Evolutionary conservation across 2,329 filamentous ascomycete genomes (phyloP).

Genomic region (Colletotrichum sp.): DNA sequence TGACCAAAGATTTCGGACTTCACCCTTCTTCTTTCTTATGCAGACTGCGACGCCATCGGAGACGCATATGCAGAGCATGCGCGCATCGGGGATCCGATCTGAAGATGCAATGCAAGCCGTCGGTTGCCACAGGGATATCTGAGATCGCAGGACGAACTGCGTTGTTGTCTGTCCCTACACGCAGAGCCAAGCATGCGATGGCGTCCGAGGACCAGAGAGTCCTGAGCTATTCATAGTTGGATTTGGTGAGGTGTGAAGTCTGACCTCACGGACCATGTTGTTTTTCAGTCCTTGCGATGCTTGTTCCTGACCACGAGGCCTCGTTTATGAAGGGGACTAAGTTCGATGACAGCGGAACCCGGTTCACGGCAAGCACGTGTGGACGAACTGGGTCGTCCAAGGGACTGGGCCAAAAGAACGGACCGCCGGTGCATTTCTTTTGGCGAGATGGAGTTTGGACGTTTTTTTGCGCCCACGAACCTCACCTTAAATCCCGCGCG

Average conservation of each 20-base stretch:
- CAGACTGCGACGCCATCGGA: background rate
- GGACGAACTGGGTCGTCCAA: background rate
- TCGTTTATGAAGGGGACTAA: background rate
- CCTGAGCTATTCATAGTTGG: background rate
- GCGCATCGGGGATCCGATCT: background rate
- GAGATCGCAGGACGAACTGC: background rate
- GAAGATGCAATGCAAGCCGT: background rate
- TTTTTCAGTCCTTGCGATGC: background rate
- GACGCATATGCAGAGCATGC: background rate
- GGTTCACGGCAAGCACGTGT: background rate
- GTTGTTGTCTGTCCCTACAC: background rate
- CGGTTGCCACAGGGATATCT: background rate
- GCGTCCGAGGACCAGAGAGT: background rate
- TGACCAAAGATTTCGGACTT: background rate
- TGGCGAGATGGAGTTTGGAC: background rate
- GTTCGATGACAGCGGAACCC: constrained; percentile 12
- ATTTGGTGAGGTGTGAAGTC: background rate
- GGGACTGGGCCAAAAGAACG: background rate
- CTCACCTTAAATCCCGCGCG: background rate
- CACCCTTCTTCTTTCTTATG: background rate
- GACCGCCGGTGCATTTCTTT: background rate
- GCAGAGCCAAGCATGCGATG: background rate
- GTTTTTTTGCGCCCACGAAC: background rate
- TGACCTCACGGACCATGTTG: background rate
- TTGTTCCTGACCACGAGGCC: background rate